Evolutionary conservation across 1,284 basidiomycete genomes (phyloP), one percentile per base, ranked within the genome.

Genomic region (Boletus semigastroideus): DNA sequence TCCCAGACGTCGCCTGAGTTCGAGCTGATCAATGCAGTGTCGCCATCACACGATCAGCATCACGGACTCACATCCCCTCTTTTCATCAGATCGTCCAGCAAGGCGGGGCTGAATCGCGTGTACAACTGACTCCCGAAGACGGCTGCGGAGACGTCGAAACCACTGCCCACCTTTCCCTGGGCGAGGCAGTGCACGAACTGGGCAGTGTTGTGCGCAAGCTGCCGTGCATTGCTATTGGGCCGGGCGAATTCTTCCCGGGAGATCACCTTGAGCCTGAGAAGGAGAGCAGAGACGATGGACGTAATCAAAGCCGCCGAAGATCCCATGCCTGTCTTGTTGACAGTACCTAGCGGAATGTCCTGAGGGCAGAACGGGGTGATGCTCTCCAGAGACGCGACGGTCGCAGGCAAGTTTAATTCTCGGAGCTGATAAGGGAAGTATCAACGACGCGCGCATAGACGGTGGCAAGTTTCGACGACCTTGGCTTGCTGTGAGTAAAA

Each of bases 291-390:
- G 42, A 94, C 89, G 51, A 99, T 83, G 33, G 95, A 97, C 1
- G 97, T 98, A 64, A 98, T 97, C 63, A 99, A 84, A 0, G 97
- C 93, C 1, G 96, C 96, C 10, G 94, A 98, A 5, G 94, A 98
- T 28, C 97, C 97, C 39, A 99, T 83, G 3, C 97, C 97, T 0
- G 97, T 99, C 75, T 99, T 99, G 80, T 98, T 95, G 10, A 97
- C 95, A 44, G 91, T 75, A 1, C 79, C 73, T 41, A 99, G 78
- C 0, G 72, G 72, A 30, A 86, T 84, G 46, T 84, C 80, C 19
- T 93, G 90, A 19, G 80, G 78, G 33, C 77, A 77, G 72, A 99
- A 97, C 0, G 90, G 87, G 5, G 83, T 75, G 16, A 94, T 80
- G 49, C 79, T 73, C 4, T 74, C 66, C 33, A 94, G 78, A 0